Conservation (phyloP, 2,329 filamentous ascomycete genomes). For the Aschersonia sp. region DNA sequence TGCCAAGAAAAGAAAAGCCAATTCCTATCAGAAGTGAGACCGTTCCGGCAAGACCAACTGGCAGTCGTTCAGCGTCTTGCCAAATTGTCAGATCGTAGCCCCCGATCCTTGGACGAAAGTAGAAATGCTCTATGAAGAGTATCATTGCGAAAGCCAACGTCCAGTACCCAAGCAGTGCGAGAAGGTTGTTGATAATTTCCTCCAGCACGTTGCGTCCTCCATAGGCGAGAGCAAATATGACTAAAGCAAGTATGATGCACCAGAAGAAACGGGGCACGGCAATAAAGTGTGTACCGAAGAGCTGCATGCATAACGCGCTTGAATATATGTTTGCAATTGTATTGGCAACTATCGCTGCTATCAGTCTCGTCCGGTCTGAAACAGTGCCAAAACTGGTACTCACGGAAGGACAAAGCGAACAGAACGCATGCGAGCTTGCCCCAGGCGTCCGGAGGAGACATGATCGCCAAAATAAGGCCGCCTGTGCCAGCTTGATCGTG, state of each 20-base stretch:
- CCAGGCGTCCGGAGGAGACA: constrained; percentile 3
- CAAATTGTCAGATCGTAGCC: constrained; percentile 8
- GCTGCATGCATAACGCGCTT: constrained; percentile 7
- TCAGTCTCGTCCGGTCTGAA: too few relatives aligned
- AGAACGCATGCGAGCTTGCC: constrained; percentile 2
- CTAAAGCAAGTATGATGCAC: constrained; percentile 6
- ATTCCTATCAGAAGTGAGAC: constrained; percentile 6
- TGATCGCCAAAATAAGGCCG: constrained; percentile 2
- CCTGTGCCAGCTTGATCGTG: neutral
- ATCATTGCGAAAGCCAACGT: constrained; percentile 8
- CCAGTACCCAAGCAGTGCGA: constrained; percentile 9
- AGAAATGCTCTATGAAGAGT: constrained; percentile 8
- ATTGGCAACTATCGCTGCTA: neutral
- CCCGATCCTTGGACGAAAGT: constrained; percentile 7
- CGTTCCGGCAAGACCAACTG: constrained; percentile 7
- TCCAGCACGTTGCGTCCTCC: constrained; percentile 8
- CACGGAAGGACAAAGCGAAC: constrained; percentile 3
- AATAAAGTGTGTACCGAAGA: constrained; percentile 8
- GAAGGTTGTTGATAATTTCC: constrained; percentile 8
- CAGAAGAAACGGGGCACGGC: constrained; percentile 6
- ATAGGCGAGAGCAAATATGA: constrained; percentile 8
- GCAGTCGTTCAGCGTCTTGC: constrained; percentile 7
- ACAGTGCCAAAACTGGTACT: neutral
- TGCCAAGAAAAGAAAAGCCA: constrained; percentile 7
- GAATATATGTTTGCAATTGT: constrained; percentile 9